Conservation (phyloP, 139 green algal species). For the Closterium sp. region DNA sequence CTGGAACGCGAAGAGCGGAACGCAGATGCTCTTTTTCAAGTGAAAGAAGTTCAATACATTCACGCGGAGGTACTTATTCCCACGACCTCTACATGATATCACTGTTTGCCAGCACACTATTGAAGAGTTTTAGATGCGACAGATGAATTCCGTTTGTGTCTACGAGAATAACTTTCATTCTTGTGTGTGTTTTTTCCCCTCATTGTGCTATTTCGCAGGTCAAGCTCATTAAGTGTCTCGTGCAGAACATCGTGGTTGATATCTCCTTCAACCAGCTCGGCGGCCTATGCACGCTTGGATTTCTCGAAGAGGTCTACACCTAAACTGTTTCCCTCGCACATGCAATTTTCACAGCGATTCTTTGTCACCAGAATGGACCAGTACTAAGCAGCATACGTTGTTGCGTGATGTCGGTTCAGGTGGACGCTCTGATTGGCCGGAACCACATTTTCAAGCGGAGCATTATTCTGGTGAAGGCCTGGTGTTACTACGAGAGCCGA, state of each 20-base stretch:
- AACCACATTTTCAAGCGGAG: conserved; percentile 91
- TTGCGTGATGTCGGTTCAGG: conserved; percentile 23
- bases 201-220: conserved; percentile 50
- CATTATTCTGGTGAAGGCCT: conserved; percentile 96
- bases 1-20: conserved; percentile 73
- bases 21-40: conserved; percentile 59
- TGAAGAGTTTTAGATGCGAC: not conserved
- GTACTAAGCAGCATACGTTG: not conserved
- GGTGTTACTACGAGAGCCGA: conserved; percentile 96
- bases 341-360: not conserved
- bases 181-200: not conserved
- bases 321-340: not conserved
- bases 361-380: not conserved
- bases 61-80: conserved; percentile 76
- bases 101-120: not conserved
- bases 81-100: too few species aligned
- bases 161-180: not conserved
- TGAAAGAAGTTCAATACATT: conserved; percentile 81
- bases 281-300: conserved; percentile 86
- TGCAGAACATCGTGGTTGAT: conserved; percentile 96
- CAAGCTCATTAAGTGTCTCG: conserved; percentile 92
- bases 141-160: not conserved
- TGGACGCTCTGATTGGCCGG: conserved; percentile 72
- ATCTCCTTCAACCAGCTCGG: conserved; percentile 91
- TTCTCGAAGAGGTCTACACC: conserved; percentile 74